phyloP scores from a whole-genome alignment of 192 early-diverging fungal species.

The Spinellus fusiger region DNA sequence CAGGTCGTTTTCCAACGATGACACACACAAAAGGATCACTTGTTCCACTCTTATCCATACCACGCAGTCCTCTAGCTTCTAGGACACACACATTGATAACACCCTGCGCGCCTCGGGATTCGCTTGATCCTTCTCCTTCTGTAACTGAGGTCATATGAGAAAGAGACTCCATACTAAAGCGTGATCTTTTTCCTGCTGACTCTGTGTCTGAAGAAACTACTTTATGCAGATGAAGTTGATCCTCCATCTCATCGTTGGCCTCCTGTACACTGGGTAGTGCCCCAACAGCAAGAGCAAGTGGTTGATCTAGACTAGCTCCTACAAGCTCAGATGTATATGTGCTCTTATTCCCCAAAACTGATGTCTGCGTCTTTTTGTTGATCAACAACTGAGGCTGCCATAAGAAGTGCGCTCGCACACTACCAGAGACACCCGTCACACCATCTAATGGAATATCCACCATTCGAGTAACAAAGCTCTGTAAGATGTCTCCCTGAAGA shows the following conservation, averaged over 20 bases:
- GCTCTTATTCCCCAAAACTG: constrained; percentile 32
- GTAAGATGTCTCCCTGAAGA: constrained; percentile 17
- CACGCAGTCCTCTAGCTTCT: constrained; percentile 44
- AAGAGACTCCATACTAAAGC: neutral
- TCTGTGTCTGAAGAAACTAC: neutral
- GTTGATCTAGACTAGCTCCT: neutral
- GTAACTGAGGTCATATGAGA: neutral
- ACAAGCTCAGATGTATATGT: neutral
- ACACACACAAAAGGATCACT: constrained; percentile 24
- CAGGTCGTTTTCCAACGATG: constrained; percentile 2
- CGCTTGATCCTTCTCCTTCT: neutral
- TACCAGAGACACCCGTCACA: constrained; percentile 23
- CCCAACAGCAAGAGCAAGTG: neutral
- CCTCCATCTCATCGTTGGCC: no score
- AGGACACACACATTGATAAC: constrained; percentile 34
- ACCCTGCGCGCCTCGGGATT: constrained; percentile 13
- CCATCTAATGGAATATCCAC: constrained; percentile 34
- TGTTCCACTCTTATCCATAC: constrained; percentile 39
- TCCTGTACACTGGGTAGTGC: no score
- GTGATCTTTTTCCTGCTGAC: neutral
- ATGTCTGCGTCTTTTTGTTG: constrained; percentile 42
- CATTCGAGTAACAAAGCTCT: constrained; percentile 31
- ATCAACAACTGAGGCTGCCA: constrained; percentile 54
- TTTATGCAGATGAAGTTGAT: no score
- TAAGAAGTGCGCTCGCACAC: constrained; percentile 41